Base-by-base conservation (phyloP, 768 basidiomycete species). In the Sarcomyxa edulis region DNA sequence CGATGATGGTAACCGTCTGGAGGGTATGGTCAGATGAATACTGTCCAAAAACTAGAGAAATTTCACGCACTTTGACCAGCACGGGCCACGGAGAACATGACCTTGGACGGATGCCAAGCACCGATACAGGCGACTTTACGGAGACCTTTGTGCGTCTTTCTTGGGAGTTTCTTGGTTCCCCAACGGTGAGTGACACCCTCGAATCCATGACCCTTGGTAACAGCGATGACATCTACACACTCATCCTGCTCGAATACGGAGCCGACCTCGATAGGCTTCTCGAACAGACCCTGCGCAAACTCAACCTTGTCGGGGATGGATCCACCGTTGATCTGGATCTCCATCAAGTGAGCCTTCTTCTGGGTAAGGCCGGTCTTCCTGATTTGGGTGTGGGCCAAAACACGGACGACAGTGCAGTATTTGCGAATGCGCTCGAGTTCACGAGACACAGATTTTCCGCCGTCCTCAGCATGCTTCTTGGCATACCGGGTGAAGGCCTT, bases 41-140 rank as follows among this genome's bases (percentile, higher is more conserved):
- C n/a, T 15, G 31, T 19, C 3, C 23, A 10, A 35, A 2, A n/a
- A 35, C 4, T n/a, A 7, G 5, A 23, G 18, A 11, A 12, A 43
- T n/a, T n/a, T n/a, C n/a, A 74, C 90, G 53, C 64, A 91, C 87
- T 89, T 86, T 97, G 95, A 89, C 96, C 96, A 52, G 96, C 94
- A 76, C 96, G 94, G 45, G 94, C 96, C 54, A 99, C 96, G n/a
- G 93, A 94, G 82, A 92, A 98, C 95, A 98, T 98, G 79, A 99
- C 96, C 71, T 95, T 96, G 55, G 84, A 86, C 61, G 92, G 93
- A 76, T 95, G 92, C 91, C 91, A 95, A 60, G 92, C 93, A 68
- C 92, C 92, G 51, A 94, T 93, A 77, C 92, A 95, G 59, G 95
- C 95, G 48, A 99, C 96, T 75, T 99, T 98, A 65, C 95, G 88